Percentiles rank a stretch among this genome's conserved stretches.
Conservation (phyloP, 768 basidiomycete species). For the Lactifluus hygrophoroides region DNA sequence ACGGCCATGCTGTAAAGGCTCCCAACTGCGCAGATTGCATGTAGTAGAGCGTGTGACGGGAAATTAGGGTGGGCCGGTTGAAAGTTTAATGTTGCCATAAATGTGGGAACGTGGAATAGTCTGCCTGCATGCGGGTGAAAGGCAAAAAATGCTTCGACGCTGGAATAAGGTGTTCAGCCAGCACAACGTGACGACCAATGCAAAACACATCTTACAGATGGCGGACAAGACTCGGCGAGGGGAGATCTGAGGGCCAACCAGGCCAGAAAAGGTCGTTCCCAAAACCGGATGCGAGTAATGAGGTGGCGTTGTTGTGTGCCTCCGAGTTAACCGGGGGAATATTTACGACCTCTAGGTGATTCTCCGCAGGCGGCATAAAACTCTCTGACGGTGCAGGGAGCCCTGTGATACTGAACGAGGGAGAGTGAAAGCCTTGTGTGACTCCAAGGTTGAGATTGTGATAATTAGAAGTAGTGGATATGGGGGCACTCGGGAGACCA, state of each 20-base stretch:
- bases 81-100: slow-evolving; percentile 54
- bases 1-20: slow-evolving; percentile 68
- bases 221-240: slow-evolving; percentile 50
- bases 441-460: not conserved
- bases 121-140: slow-evolving; percentile 68
- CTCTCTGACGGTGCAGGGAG: not conserved
- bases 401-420: not conserved
- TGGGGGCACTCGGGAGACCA: not conserved
- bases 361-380: not conserved
- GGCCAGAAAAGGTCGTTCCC: slow-evolving; percentile 17
- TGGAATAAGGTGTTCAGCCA: slow-evolving; percentile 23
- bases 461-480: not conserved
- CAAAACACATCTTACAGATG: slow-evolving; percentile 45
- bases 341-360: not conserved
- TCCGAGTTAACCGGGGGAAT: not conserved
- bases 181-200: not conserved
- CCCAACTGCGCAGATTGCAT: slow-evolving; percentile 81
- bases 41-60: slow-evolving; percentile 60
- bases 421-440: not conserved
- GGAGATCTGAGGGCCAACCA: slow-evolving; percentile 53
- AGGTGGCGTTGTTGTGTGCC: not conserved
- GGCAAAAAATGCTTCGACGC: slow-evolving; percentile 72
- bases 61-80: slow-evolving; percentile 66
- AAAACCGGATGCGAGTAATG: not conserved
- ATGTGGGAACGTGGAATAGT: slow-evolving; percentile 57